A percentile compares a stretch with the other conserved stretches of the same genome.
Conservation (phyloP, 352 stramenopile genomes). For the Phytophthora sp. region DNA sequence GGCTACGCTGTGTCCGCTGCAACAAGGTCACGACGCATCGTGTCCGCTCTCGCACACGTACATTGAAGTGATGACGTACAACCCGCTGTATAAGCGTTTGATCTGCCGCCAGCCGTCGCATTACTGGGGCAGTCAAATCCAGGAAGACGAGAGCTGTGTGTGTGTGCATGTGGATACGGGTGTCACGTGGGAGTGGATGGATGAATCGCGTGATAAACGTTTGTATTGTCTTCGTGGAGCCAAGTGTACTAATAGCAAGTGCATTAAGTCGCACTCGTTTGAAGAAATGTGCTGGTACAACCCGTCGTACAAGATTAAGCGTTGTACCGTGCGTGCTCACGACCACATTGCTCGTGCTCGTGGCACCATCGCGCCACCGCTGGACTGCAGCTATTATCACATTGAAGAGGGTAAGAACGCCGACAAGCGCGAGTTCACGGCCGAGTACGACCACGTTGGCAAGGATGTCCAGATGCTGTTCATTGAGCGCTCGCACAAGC, state of each 20-base stretch:
- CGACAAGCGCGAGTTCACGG: slow-evolving; percentile 39
- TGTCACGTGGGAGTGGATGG: slow-evolving; percentile 50
- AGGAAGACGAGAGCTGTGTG: slow-evolving; percentile 50
- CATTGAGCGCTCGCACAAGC: slow-evolving; percentile 48
- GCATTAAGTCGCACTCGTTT: slow-evolving; percentile 51
- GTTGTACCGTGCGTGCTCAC: slow-evolving; percentile 40
- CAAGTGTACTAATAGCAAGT: slow-evolving; percentile 45
- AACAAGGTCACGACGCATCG: slow-evolving; percentile 27
- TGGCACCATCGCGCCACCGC: slow-evolving; percentile 34
- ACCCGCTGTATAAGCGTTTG: slow-evolving; percentile 57
- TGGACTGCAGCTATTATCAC: slow-evolving; percentile 45
- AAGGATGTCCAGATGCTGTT: slow-evolving; percentile 49
- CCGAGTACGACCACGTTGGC: slow-evolving; percentile 46
- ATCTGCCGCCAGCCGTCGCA: slow-evolving; percentile 49
- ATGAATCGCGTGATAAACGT: slow-evolving; percentile 34
- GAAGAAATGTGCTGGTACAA: slow-evolving; percentile 63
- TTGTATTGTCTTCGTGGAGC: slow-evolving; percentile 38
- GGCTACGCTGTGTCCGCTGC: slow-evolving; percentile 46
- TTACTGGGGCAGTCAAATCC: slow-evolving; percentile 48
- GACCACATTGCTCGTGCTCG: slow-evolving; percentile 36
- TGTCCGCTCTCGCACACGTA: slow-evolving; percentile 53
- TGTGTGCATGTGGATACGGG: slow-evolving; percentile 56
- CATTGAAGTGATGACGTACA: slow-evolving; percentile 60
- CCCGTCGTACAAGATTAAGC: slow-evolving; percentile 52
- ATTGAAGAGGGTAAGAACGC: slow-evolving; percentile 46